These are phyloP conservation scores for Aspergillus versicolor DNA, from an alignment of 2,329 filamentous ascomycete genomes.

Conservation along the genomic window DNA sequence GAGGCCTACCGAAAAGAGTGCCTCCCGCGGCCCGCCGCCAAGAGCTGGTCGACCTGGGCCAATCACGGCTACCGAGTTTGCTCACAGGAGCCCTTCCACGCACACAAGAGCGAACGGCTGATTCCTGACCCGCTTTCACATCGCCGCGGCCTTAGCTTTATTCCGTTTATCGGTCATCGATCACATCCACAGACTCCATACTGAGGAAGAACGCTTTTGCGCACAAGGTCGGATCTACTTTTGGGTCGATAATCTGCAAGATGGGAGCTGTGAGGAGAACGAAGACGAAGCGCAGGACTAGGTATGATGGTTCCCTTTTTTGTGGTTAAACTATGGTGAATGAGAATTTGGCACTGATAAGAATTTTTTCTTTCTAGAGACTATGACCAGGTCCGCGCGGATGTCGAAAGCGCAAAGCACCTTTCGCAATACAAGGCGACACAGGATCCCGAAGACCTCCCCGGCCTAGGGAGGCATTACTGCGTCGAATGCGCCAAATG, in stretches of 20 bases:
- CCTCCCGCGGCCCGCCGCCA: conserved; percentile 29
- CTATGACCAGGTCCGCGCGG: conserved; percentile 86
- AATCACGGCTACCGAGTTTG: conserved; percentile 29
- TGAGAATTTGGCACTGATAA: background rate
- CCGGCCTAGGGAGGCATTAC: conserved; percentile 80
- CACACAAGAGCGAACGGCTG: conserved; percentile 31
- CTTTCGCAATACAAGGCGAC: conserved; percentile 74
- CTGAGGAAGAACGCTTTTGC: background rate
- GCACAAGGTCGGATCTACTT: conserved; percentile 10
- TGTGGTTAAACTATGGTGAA: background rate
- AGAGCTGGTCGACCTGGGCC: conserved; percentile 19
- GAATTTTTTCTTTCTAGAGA: conserved; percentile 60
- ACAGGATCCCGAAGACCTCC: conserved; percentile 82
- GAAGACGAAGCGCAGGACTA: conserved; percentile 71
- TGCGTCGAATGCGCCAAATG: conserved; percentile 94
- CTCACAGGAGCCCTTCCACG: conserved; percentile 20
- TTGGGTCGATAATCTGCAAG: conserved; percentile 27
- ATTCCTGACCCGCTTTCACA: conserved; percentile 28
- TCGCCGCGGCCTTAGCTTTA: conserved; percentile 21
- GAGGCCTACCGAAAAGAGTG: conserved; percentile 35
- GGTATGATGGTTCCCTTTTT: conserved; percentile 47
- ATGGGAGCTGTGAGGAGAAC: conserved; percentile 70
- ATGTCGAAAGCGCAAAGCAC: conserved; percentile 76
- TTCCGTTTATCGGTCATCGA: conserved; percentile 37
- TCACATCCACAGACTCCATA: conserved; percentile 19